These are phyloP conservation scores for Pseudopithomyces chartarum DNA, from an alignment of 2,329 filamentous ascomycete genomes.

Conservation along the genomic window DNA sequence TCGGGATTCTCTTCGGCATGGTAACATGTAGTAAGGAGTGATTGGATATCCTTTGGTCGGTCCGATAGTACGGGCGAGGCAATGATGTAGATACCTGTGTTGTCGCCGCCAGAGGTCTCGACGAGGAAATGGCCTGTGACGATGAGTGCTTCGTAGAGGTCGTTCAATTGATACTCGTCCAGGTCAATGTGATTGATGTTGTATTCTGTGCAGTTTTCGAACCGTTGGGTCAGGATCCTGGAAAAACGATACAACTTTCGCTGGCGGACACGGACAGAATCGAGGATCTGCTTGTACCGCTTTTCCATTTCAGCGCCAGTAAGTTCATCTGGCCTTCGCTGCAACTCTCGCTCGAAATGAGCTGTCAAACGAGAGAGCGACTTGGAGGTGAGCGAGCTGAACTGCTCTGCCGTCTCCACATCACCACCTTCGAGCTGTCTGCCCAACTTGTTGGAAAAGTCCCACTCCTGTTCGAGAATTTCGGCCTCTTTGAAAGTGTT, in stretches of 20 bases:
- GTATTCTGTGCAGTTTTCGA: slow-evolving; percentile 96
- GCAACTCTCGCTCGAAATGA: slow-evolving; percentile 90
- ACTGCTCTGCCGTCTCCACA: slow-evolving; percentile 96
- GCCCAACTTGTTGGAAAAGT: slow-evolving; percentile 92
- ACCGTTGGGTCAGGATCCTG: slow-evolving; percentile 85
- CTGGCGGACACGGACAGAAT: slow-evolving; percentile 94
- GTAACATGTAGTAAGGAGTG: slow-evolving; percentile 80
- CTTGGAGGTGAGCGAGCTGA: slow-evolving; percentile 90
- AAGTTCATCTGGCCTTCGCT: slow-evolving; percentile 81
- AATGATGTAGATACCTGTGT: slow-evolving; percentile 75
- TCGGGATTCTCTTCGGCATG: slow-evolving; percentile 71
- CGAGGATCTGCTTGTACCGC: slow-evolving; percentile 91
- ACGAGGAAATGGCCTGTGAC: slow-evolving; percentile 87
- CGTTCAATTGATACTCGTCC: slow-evolving; percentile 68
- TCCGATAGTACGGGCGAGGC: slow-evolving; percentile 80
- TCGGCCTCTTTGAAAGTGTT: slow-evolving; percentile 99
- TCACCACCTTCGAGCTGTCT: slow-evolving; percentile 90
- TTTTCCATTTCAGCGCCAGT: slow-evolving; percentile 86
- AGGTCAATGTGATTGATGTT: slow-evolving; percentile 79
- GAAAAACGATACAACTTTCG: slow-evolving; percentile 96
- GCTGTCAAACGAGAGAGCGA: slow-evolving; percentile 84
- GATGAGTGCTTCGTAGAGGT: slow-evolving; percentile 80
- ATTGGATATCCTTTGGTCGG: slow-evolving; percentile 80
- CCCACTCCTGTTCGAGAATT: slow-evolving; percentile 96
- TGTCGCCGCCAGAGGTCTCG: slow-evolving; percentile 70